Base-by-base conservation (phyloP, 805 yeast genomes). In the Wickerhamomyces pijperi region DNA sequence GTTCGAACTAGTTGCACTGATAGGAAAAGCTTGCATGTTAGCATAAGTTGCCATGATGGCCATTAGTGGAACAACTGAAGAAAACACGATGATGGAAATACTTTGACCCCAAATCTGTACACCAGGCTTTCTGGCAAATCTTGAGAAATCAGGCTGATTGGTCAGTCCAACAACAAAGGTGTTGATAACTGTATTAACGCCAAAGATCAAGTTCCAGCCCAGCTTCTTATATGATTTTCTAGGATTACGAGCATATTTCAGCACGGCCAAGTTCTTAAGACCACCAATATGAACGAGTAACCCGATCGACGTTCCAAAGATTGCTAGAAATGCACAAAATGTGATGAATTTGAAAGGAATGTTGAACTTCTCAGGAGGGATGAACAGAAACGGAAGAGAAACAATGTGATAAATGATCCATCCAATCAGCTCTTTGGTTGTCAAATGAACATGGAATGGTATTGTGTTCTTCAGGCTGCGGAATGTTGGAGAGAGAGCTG, bases 21-120 rank as follows among this genome's bases (percentile, higher is more conserved):
- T 9, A 21, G 23, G 23, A 21, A 21, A 21, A 9, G 23, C 6
- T 21, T 21, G 6, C 9, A 21, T 7, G 9, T 9, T 21, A 9
- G 23, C 23, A 21, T 6, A 21, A 7, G 23, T 21, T 9, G 23
- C 43, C 32, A 70, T 41, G 20, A 68, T 46, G 11, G 75, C 75
- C 49, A 70, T 60, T 19, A 70, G 47, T 15, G 76, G 74, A 19
- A 70, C 64, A 23, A 68, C 50, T 2, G 56, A 58, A 8, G 72
- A 72, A 16, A 61, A 50, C 3, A 67, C 32, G 31, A 65, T 42
- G 35, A 63, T 54, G 1, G 70, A 53, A 15, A 61, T 37, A 13
- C 58, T 47, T 36, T 59, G 64, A 16, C 70, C 70, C 50, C 59
- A 61, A 29, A 67, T 46, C 37, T 60, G 59, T 38, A 58, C 56